phyloP scores from a whole-genome alignment of 2,329 filamentous ascomycete species.

The Septoria linicola region DNA sequence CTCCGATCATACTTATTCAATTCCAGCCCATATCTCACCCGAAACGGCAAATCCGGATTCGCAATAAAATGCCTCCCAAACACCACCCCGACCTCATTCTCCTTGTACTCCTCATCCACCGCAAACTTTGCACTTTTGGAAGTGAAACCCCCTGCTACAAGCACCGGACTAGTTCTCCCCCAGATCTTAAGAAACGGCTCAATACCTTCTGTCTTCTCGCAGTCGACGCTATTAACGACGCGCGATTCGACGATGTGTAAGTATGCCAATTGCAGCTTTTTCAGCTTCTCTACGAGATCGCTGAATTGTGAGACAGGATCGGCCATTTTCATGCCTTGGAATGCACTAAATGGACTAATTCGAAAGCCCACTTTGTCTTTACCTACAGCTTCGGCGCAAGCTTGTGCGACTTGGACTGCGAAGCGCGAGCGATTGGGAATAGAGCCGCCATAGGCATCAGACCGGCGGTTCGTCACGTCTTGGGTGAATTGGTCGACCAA shows the following conservation, averaged over 20 bases:
- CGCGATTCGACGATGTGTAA: constrained; percentile 60
- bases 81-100: constrained; percentile 46
- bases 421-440: constrained; percentile 53
- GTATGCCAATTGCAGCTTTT: constrained; percentile 56
- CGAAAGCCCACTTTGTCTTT: constrained; percentile 53
- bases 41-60: constrained; percentile 48
- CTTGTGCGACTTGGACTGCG: constrained; percentile 52
- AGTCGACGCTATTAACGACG: constrained; percentile 44
- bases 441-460: constrained; percentile 46
- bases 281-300: constrained; percentile 53
- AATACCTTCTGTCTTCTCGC: constrained; percentile 38
- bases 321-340: constrained; percentile 62
- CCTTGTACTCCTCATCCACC: constrained; percentile 38
- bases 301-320: constrained; percentile 61
- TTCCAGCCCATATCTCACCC: constrained; percentile 30
- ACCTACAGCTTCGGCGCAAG: constrained; percentile 49
- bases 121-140: constrained; percentile 40
- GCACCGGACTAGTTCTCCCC: constrained; percentile 47
- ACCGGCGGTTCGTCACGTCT: constrained; percentile 53
- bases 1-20: constrained; percentile 43
- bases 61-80: constrained; percentile 52
- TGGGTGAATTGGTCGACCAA: constrained; percentile 64
- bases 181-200: constrained; percentile 41
- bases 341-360: constrained; percentile 58
- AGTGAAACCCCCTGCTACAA: constrained; percentile 50